Base-by-base conservation (phyloP, 129 eudicot species). In the Saposhnikovia divaricata region DNA sequence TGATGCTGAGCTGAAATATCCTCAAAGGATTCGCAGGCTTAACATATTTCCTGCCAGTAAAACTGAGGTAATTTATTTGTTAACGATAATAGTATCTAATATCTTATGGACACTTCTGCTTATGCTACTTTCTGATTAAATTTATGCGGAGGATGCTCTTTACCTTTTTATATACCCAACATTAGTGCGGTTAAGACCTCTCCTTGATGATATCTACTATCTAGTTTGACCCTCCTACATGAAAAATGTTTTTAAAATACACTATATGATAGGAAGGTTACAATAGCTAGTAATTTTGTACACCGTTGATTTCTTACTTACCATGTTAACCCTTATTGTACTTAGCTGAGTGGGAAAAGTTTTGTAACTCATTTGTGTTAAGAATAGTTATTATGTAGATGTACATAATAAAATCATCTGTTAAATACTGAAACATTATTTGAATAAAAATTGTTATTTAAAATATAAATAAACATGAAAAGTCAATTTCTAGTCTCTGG, bases 1-100 rank as follows among this genome's bases (percentile, higher is more conserved):
- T 79, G 98, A 87, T 73, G 98, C 98, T 82, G 97, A 92, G 45
- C 81, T 90, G 81, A 92, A 95, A 86, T 95, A 92, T 81, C 97
- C 98, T 74, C 97, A 85, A 84, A 88, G 98, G 81, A 89, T 92
- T 38, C 87, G 98, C 79, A 89, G 96, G 85, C 98, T 95, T 27
- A 87, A 95, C 85, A 95, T 95, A 79, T 95, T 95, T 83, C 94
- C 98, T 84, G 80, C 90, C 78, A 88, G 86, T 85, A 95, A 95
- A 85, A 82, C 78, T 44, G 97, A 95, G 97, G 98, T 93, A 85
- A 53, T 76, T 85, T 77, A 71, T 81, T 68, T 19, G 53, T 76
- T 61, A 21, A 57, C 11, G 11, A 57, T 23, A 21, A 23, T 57
- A 57, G 69, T 12, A 6, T 80, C 31, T 42, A 72, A 57, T 12